These are phyloP conservation scores for Coemansia sp. DNA, from an alignment of 192 early-diverging fungal genomes.

Conservation along the genomic window DNA sequence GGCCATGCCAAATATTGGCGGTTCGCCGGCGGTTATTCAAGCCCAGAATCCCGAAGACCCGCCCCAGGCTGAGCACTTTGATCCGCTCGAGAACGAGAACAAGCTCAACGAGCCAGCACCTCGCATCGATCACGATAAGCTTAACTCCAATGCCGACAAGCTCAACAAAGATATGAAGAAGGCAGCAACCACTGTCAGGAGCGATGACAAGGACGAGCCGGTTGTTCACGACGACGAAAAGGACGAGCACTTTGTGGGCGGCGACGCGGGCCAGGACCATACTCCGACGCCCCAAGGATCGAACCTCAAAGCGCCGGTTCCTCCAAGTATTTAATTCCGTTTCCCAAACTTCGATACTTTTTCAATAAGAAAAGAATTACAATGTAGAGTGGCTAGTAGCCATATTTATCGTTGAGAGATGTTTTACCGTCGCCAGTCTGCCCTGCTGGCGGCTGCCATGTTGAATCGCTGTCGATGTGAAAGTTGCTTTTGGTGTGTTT, in stretches of 20 bases:
- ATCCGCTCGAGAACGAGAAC: constrained; percentile 53
- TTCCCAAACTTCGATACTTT: not conserved
- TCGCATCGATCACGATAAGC: constrained; percentile 50
- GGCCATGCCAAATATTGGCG: constrained; percentile 14
- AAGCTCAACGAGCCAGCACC: constrained; percentile 55
- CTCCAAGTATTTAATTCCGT: not conserved
- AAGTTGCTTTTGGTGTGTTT: not conserved
- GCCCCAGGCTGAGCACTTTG: constrained; percentile 49
- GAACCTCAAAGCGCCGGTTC: not conserved
- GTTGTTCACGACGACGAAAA: constrained; percentile 21
- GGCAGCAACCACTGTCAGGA: constrained; percentile 28
- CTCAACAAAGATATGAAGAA: constrained; percentile 36
- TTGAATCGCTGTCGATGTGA: constrained; percentile 3
- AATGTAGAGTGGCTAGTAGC: constrained; percentile 20
- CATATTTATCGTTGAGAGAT: constrained; percentile 46
- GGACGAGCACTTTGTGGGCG: constrained; percentile 43
- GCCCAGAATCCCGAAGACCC: constrained; percentile 32
- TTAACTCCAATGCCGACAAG: constrained; percentile 37
- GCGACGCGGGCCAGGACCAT: constrained; percentile 21
- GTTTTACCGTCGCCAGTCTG: constrained; percentile 51
- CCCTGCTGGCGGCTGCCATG: constrained; percentile 43
- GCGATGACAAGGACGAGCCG: constrained; percentile 1
- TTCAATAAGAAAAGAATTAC: too few species aligned
- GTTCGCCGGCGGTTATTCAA: constrained; percentile 5
- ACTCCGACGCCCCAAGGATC: constrained; percentile 6